These are phyloP conservation scores for Gryganskiella cystojenkinii DNA, from an alignment of 192 early-diverging fungal species.

Conservation along the genomic window DNA sequence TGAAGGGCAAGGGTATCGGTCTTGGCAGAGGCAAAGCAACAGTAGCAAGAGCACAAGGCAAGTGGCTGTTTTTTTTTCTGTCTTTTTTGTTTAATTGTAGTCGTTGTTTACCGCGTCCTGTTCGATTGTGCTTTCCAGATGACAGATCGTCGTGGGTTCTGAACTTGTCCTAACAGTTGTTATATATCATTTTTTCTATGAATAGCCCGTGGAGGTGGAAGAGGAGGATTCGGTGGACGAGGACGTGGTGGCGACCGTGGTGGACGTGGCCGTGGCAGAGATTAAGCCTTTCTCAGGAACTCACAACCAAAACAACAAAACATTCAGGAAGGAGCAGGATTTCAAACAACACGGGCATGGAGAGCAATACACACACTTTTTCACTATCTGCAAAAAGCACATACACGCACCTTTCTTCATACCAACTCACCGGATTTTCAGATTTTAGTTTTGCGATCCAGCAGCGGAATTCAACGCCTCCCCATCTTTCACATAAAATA, in stretches of 20 bases:
- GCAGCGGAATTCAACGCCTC: no score
- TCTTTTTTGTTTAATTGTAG: background rate
- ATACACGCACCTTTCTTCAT: no score
- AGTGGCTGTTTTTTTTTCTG: background rate
- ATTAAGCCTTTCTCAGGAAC: no score
- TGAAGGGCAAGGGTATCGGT: conserved; percentile 87
- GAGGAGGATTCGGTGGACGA: conserved; percentile 44
- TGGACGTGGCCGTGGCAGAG: conserved; percentile 50
- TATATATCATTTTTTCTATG: background rate
- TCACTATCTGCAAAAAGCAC: no score
- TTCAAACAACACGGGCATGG: background rate
- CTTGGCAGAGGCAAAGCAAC: conserved; percentile 85
- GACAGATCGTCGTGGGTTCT: background rate
- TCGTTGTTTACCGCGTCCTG: background rate
- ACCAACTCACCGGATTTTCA: no score
- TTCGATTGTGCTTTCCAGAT: background rate
- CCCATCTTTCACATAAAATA: no score
- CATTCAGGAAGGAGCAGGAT: no score
- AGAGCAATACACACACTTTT: no score
- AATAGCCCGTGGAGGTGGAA: conserved; percentile 40
- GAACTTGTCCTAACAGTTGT: background rate
- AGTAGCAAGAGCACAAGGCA: conserved; percentile 82
- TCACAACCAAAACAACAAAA: no score
- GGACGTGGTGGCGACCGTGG: conserved; percentile 40
- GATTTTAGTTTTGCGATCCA: no score